Evolutionary conservation across 1,139 yeast species (phyloP).

Genomic region (Lodderomyces parapsilosis): DNA sequence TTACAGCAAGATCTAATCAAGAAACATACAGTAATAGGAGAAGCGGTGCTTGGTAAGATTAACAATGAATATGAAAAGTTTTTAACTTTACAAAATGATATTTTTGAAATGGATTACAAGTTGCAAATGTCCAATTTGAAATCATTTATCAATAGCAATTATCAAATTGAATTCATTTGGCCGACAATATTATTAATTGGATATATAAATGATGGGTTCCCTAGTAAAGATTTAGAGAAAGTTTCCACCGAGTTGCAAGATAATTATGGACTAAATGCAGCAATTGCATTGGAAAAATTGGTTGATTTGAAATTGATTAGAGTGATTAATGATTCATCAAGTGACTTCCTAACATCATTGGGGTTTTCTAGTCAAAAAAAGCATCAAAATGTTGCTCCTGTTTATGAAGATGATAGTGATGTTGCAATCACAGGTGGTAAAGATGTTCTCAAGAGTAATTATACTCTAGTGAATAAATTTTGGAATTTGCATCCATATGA

Average conservation of each 20-base stretch:
- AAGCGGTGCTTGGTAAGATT: constrained; percentile 57
- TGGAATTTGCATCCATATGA: constrained; percentile 46
- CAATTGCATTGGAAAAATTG: constrained; percentile 28
- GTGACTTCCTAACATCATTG: constrained; percentile 32
- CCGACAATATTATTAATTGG: constrained; percentile 55
- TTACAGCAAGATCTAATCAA: constrained; percentile 66
- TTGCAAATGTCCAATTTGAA: constrained; percentile 48
- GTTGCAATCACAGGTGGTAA: constrained; percentile 37
- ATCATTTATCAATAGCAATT: constrained; percentile 44
- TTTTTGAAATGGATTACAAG: constrained; percentile 58
- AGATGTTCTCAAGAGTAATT: constrained; percentile 32
- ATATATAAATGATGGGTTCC: constrained; percentile 62
- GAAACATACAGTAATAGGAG: constrained; percentile 76
- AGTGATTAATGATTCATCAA: constrained; percentile 20
- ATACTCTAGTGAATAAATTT: constrained; percentile 40
- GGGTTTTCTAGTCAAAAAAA: constrained; percentile 16
- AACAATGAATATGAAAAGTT: constrained; percentile 49
- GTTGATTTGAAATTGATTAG: constrained; percentile 26
- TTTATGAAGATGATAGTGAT: constrained; percentile 18
- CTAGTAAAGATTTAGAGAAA: constrained; percentile 53
- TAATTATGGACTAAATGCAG: constrained; percentile 57
- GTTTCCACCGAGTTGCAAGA: constrained; percentile 52
- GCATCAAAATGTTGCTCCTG: neutral
- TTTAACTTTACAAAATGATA: constrained; percentile 72
- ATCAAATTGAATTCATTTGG: constrained; percentile 39